Evolutionary conservation across 108 stramenopile species (phyloP).

Genomic region (Cyclotella baltica): DNA sequence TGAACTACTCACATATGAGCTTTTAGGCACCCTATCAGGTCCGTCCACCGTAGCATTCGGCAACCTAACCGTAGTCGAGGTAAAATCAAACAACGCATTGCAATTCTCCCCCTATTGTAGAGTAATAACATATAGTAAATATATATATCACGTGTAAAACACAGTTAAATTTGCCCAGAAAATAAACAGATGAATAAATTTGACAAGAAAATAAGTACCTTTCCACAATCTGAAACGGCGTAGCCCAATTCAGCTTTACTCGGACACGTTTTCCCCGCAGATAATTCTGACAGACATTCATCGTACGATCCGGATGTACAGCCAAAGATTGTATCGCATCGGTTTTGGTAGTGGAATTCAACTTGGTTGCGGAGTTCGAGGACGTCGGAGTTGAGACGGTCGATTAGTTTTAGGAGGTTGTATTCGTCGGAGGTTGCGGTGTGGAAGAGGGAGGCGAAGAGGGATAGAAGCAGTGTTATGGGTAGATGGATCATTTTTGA

Average conservation of each 20-base stretch:
- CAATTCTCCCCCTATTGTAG: constrained; percentile 29
- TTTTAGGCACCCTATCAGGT: constrained; percentile 33
- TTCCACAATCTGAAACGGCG: constrained; percentile 37
- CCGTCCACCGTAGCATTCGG: constrained; percentile 20
- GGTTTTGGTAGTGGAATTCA: constrained; percentile 31
- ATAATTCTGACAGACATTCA: constrained; percentile 42
- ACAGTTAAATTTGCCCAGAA: too few relatives aligned
- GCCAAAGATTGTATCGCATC: constrained; percentile 39
- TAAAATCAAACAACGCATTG: constrained; percentile 41
- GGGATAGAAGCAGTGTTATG: too few relatives aligned
- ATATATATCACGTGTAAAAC: too few relatives aligned
- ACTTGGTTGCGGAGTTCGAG: constrained; percentile 49
- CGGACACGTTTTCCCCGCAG: constrained; percentile 38
- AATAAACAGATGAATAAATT: too few relatives aligned
- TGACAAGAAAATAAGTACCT: too few relatives aligned
- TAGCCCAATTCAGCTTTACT: constrained; percentile 24
- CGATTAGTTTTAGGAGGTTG: constrained; percentile 30
- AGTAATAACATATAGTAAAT: too few relatives aligned
- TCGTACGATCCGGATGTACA: constrained; percentile 35
- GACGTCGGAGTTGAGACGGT: constrained; percentile 48
- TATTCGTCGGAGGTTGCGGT: constrained; percentile 6
- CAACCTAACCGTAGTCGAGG: constrained; percentile 35
- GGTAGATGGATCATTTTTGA: too few relatives aligned
- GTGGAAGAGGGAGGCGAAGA: neutral
- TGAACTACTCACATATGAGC: constrained; percentile 25